Conservation (phyloP, 1,139 yeast species). For the Protomyces arabidopsidicola region DNA sequence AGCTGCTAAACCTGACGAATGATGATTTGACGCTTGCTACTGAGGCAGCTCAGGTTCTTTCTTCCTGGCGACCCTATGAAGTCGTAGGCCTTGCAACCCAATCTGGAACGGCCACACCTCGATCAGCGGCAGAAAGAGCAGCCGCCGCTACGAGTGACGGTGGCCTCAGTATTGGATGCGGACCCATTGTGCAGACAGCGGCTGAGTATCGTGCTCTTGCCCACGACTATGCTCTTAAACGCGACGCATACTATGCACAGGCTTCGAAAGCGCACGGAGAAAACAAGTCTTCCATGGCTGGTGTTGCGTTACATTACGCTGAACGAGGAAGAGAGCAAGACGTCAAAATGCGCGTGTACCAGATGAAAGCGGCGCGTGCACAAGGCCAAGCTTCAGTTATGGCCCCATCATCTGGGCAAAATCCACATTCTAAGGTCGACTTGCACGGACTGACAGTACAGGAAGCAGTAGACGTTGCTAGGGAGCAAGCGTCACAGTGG, state of each 20-base stretch:
- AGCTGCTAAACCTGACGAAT: slow-evolving; percentile 4
- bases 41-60: slow-evolving; percentile 13
- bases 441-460: slow-evolving; percentile 32
- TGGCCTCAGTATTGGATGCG: too few relatives aligned
- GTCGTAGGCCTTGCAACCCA: not conserved
- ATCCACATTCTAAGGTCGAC: slow-evolving; percentile 29
- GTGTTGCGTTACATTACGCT: slow-evolving; percentile 27
- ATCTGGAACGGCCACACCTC: not conserved
- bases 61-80: slow-evolving; percentile 13
- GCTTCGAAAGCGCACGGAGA: slow-evolving; percentile 24
- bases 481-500: slow-evolving; percentile 31
- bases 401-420: not conserved
- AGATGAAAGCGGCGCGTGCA: slow-evolving; percentile 14
- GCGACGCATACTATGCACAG: slow-evolving; percentile 25
- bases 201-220: slow-evolving; percentile 25
- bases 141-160: not conserved
- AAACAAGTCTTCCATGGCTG: slow-evolving; percentile 22
- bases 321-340: slow-evolving; percentile 26
- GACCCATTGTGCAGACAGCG: slow-evolving; percentile 1
- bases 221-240: slow-evolving; percentile 7
- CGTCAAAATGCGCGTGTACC: slow-evolving; percentile 12
- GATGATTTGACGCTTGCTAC: slow-evolving; percentile 1
- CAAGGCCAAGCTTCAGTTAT: not conserved
- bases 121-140: not conserved
- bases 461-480: slow-evolving; percentile 31